Evolutionary conservation across 2,329 filamentous ascomycete species (phyloP).

Genomic region (Macroventuria anomochaeta): DNA sequence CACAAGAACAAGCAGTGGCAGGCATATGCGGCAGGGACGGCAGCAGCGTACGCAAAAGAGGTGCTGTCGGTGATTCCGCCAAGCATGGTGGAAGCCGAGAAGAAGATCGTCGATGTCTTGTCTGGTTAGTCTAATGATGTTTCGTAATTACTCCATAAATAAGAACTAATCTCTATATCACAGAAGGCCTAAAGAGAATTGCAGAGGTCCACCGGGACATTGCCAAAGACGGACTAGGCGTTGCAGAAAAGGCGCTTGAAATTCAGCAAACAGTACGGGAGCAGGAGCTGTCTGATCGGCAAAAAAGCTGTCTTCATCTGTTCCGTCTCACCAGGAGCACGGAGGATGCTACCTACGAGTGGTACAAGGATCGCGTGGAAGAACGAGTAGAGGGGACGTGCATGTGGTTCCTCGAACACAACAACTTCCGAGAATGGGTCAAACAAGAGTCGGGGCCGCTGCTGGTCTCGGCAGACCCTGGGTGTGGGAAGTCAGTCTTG

Average conservation of each 20-base stretch:
- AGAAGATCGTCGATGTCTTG: conserved; percentile 9
- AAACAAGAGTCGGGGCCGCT: conserved; percentile 24
- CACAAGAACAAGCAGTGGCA: conserved; percentile 13
- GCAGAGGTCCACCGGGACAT: not conserved
- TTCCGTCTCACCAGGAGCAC: conserved; percentile 27
- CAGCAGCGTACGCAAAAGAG: conserved; percentile 12
- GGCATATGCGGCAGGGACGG: conserved; percentile 7
- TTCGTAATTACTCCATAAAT: conserved; percentile 10
- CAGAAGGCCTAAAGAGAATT: not conserved
- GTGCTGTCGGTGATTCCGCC: conserved; percentile 14
- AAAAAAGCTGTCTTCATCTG: conserved; percentile 28
- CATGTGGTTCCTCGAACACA: conserved; percentile 26
- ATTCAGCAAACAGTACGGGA: conserved; percentile 23
- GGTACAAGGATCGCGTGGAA: conserved; percentile 29
- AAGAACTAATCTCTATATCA: conserved; percentile 7
- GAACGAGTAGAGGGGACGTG: conserved; percentile 28
- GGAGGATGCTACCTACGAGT: conserved; percentile 28
- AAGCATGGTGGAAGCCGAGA: conserved; percentile 6
- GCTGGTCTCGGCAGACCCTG: conserved; percentile 31
- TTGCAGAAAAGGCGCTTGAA: conserved; percentile 9
- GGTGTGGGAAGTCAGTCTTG: conserved; percentile 32
- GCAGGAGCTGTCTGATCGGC: conserved; percentile 22
- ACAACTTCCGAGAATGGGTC: conserved; percentile 24
- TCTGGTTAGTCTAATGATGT: conserved; percentile 14
- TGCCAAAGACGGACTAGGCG: not conserved